Evolutionary conservation across 2,329 filamentous ascomycete genomes (phyloP), one percentile per base, ranked within the genome.

Genomic region (Leptodontidium sp.): DNA sequence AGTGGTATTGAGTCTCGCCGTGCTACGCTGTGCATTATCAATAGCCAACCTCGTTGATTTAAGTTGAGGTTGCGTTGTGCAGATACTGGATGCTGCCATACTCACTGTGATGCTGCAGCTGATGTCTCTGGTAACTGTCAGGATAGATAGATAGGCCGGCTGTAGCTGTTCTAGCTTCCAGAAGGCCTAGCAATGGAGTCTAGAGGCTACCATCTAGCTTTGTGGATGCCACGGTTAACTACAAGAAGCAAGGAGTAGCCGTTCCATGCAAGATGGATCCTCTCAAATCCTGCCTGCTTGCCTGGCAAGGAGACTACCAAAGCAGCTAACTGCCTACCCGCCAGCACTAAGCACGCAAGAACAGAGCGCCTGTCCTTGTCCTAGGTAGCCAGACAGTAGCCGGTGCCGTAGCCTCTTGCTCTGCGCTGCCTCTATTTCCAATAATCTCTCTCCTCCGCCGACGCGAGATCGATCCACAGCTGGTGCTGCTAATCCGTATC

Each of bases 401-500:
- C 58, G 38, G 38, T 38, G 38, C 35, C 11, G 32, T 40, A 57
- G 47, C 52, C 53, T 64, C 43, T 17, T 17, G 43, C 17, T 45
- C 43, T 45, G 17, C 29, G 3, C 29, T 55, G 53, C 53, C 61
- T 64, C 61, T 58, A 67, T 68, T 67, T 59, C 64, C 61, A 68
- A 61, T 64, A 68, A 61, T 64, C 50, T 45, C 65, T 29, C 50
- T 45, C 65, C 24, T 38, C 38, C 43, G 17, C 53, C 55, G 65
- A 64, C 64, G 29, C 59, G 26, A 66, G 65, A 66, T 68, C 65
- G 59, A 65, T 65, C 62, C 64, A 63, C 62, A 45, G 58, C 26
- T 52, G 40, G 38, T 29, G 15, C 32, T 26, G 55, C 72, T 70
- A 71, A 68, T 64, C 71, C 71, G 40, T 11, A 70, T 71, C 53